Conservation (phyloP, 2,329 filamentous ascomycete genomes). For the Dactylonectria macrodidyma region DNA sequence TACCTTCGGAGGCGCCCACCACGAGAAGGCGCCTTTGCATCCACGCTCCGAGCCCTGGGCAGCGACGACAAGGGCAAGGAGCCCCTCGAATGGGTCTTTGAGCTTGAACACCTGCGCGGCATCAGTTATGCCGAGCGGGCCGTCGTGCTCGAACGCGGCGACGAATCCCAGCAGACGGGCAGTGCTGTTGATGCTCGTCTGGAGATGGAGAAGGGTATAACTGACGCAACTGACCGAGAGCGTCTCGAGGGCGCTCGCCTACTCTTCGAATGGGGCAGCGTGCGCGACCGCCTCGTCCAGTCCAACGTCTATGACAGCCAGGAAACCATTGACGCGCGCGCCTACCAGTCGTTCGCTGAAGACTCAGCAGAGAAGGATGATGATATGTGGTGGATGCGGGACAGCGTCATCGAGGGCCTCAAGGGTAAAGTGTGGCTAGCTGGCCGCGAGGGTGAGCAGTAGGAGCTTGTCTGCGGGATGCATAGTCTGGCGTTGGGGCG, state of each 20-base stretch:
- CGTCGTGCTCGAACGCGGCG: constrained; percentile 69
- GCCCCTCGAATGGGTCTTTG: constrained; percentile 83
- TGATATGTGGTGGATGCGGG: constrained; percentile 68
- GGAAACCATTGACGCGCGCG: constrained; percentile 50
- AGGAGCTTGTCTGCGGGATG: constrained; percentile 23
- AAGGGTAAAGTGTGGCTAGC: constrained; percentile 70
- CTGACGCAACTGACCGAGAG: constrained; percentile 58
- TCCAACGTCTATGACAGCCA: constrained; percentile 52
- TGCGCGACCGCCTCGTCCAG: constrained; percentile 55
- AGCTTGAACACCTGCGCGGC: constrained; percentile 67
- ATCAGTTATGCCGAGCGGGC: constrained; percentile 78
- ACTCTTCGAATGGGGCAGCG: constrained; percentile 71
- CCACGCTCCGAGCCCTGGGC: constrained; percentile 82
- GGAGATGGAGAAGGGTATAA: constrained; percentile 69
- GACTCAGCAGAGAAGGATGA: constrained; percentile 47
- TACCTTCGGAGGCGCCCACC: constrained; percentile 80
- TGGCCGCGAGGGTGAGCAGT: constrained; percentile 54
- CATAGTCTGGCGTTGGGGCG: not conserved
- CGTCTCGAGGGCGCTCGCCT: constrained; percentile 65
- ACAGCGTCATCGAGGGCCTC: constrained; percentile 68
- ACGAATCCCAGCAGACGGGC: constrained; percentile 64
- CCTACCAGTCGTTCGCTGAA: constrained; percentile 34
- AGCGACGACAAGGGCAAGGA: constrained; percentile 50
- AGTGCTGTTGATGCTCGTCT: constrained; percentile 79
- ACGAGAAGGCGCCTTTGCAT: constrained; percentile 78